Evolutionary conservation across 2,329 filamentous ascomycete species (phyloP), one percentile per base, ranked within the genome.

Genomic region (Epichloe baconii): DNA sequence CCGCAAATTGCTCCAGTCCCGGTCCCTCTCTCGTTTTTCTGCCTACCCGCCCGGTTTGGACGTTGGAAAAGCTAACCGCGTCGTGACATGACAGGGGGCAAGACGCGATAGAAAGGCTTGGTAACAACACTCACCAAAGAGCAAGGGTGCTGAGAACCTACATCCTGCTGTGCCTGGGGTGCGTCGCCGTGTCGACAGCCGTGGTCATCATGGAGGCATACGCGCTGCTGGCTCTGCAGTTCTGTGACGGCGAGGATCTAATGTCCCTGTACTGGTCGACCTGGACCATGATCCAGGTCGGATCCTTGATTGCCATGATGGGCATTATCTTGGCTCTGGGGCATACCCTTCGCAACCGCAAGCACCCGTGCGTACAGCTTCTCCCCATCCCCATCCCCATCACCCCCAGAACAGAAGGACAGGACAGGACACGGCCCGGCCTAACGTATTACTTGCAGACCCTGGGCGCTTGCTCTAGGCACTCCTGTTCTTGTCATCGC

Each of bases 241-340:
- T 78, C 56, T 82, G 78, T 55, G 75, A 78, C 38, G 77, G 77
- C 10, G 78, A 82, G 57, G 74, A 80, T 56, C 69, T 81, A 51
- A 79, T 80, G 65, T 71, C 73, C 1, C 64, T 81, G 0, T 80
- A 79, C 62, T 81, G 78, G 78, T 74, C 77, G 0, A 79, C 77
- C 2, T 81, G 77, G 76, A 78, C 76, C 21, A 77, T 79, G 70
- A 66, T 79, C 5, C 78, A 81, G 57, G 65, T 80, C 2, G 78
- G 78, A 5, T 75, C 75, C 2, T 65, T 78, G 53, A 79, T 80
- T 37, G 78, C 78, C 52, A 78, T 80, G 58, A 61, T 74, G 12
- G 78, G 78, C 31, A 75, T 81, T 54, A 72, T 78, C 44, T 64
- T 81, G 3, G 71, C 77, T 38, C 63, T 79, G 26, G 68, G 70